phyloP scores from a whole-genome alignment of 1,284 basidiomycete species.

The Hemileia vastatrix region DNA sequence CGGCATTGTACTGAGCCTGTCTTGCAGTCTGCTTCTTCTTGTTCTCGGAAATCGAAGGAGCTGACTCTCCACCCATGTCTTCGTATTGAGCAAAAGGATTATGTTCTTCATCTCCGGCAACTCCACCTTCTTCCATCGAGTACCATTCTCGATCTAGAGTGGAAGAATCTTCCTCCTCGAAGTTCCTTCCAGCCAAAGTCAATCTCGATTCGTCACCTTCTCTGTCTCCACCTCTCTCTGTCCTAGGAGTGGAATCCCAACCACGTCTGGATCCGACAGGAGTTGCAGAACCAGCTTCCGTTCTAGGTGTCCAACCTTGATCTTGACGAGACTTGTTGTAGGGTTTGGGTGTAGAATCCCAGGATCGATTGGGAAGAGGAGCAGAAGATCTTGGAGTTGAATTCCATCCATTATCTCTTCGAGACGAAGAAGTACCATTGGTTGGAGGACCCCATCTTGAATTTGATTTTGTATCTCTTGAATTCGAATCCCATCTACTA shows the following conservation, averaged over 20 bases:
- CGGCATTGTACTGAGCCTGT: constrained; percentile 92
- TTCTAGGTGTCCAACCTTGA: constrained; percentile 24
- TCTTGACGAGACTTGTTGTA: not conserved
- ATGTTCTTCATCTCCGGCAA: constrained; percentile 71
- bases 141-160: constrained; percentile 38
- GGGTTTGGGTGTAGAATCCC: constrained; percentile 30
- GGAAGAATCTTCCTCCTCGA: constrained; percentile 40
- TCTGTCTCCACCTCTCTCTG: not conserved
- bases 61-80: constrained; percentile 59
- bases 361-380: constrained; percentile 24
- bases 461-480: no score
- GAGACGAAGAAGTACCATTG: not conserved
- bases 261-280: constrained; percentile 6
- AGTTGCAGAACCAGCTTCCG: constrained; percentile 28
- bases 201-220: constrained; percentile 6
- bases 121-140: constrained; percentile 36
- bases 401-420: constrained; percentile 1
- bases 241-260: no score
- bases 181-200: no score
- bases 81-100: constrained; percentile 82
- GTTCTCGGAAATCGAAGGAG: constrained; percentile 43
- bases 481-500: no score
- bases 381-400: constrained; percentile 7
- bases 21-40: constrained; percentile 76
- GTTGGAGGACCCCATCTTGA: not conserved